These are phyloP conservation scores for Pichia eremophila DNA, from an alignment of 805 yeast genomes.

Conservation along the genomic window DNA sequence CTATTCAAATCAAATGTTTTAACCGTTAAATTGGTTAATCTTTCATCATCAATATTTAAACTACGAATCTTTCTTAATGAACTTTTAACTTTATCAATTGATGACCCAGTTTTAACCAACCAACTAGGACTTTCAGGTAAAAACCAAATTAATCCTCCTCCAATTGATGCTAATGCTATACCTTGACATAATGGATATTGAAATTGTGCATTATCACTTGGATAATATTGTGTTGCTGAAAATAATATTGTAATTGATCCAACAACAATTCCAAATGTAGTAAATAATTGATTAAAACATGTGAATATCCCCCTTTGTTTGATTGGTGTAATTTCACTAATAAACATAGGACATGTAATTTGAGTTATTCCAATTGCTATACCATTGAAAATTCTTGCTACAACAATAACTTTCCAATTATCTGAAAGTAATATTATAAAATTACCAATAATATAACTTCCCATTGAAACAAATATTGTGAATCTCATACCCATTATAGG, in stretches of 20 bases:
- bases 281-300: constrained; percentile 25
- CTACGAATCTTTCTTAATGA: constrained; percentile 16
- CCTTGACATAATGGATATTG: constrained; percentile 16
- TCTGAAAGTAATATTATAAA: constrained; percentile 11
- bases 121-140: constrained; percentile 30
- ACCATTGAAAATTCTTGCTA: constrained; percentile 26
- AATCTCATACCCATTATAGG: constrained; percentile 20
- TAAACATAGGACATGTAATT: constrained; percentile 28
- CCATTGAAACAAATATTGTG: constrained; percentile 17
- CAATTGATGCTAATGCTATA: constrained; percentile 1
- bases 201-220: constrained; percentile 13
- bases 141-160: constrained; percentile 14
- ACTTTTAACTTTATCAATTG: constrained; percentile 9
- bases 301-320: constrained; percentile 24
- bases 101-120: constrained; percentile 11
- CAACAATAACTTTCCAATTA: constrained; percentile 18
- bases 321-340: constrained; percentile 27
- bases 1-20: constrained; percentile 12
- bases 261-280: constrained; percentile 26
- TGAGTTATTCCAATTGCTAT: constrained; percentile 23
- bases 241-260: constrained; percentile 22
- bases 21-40: constrained; percentile 14
- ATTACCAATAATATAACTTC: constrained; percentile 16
- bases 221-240: constrained; percentile 9
- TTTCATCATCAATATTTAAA: constrained; percentile 15